Conservation (phyloP, 345 rosid species). For the Salix suchowensis region DNA sequence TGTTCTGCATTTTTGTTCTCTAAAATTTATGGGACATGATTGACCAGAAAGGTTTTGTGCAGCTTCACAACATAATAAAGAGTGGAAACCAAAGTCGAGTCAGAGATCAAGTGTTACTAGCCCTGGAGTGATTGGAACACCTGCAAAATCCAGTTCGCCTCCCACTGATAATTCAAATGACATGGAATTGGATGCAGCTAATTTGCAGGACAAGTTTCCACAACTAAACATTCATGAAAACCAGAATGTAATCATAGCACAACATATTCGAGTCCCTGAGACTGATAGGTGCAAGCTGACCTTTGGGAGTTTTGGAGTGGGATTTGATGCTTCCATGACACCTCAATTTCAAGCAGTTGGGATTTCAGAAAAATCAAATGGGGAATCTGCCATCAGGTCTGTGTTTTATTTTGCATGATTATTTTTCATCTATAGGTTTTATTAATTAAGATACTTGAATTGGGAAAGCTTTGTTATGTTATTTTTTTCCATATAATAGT, state of each 20-base stretch:
- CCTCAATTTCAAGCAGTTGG: constrained; percentile 36
- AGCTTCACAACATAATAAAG: constrained; percentile 64
- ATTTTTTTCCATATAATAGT: neutral
- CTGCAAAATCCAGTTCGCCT: constrained; percentile 44
- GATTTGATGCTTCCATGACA: constrained; percentile 41
- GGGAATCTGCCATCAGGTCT: constrained; percentile 55
- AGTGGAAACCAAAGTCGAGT: constrained; percentile 84
- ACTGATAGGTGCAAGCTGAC: constrained; percentile 66
- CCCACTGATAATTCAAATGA: constrained; percentile 43
- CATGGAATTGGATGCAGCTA: constrained; percentile 37
- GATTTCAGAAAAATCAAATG: constrained; percentile 42
- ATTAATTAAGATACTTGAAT: neutral
- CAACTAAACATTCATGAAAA: constrained; percentile 42
- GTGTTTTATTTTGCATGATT: constrained; percentile 16
- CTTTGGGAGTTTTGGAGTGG: constrained; percentile 81
- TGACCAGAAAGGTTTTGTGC: constrained; percentile 16
- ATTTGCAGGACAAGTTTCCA: constrained; percentile 52
- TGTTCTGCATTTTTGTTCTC: neutral
- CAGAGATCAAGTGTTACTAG: constrained; percentile 43
- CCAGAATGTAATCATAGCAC: constrained; percentile 79
- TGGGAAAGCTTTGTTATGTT: neutral
- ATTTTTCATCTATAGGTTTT: neutral
- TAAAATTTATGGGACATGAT: constrained; percentile 1
- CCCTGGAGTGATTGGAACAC: constrained; percentile 66
- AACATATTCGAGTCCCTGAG: constrained; percentile 79